Base-by-base conservation (phyloP, 306 rosid species). In the Malus fusca region DNA sequence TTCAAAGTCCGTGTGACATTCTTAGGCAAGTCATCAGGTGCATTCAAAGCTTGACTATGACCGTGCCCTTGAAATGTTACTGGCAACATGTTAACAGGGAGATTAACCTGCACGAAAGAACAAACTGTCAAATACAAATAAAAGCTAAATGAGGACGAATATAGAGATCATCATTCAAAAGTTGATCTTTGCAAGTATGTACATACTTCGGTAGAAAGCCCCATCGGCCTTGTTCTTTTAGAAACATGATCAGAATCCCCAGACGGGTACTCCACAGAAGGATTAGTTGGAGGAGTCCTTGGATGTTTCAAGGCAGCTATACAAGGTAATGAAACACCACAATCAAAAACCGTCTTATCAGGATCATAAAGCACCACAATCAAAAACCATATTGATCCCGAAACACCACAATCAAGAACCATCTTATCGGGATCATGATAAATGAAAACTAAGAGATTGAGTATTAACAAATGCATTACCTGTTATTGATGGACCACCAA, bases 241-340 rank as follows among this genome's bases (percentile, higher is more conserved):
- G 99, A 81, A 70, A 92, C 92, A 67, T 89, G 97, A 61, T 92
- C 99, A 48, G 99, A 92, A 75, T 95, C 99, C 66, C 93, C 97
- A 1, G 99, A 83, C 21, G 97, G 97, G 76, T 92, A 95, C 59
- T 95, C 99, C 18, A 85, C 85, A 69, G 98, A 88, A 81, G 97
- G 96, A 75, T 92, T 95, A 76, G 90, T 88, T 10, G 99, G 97
- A 74, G 98, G 98, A 40, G 97, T 95, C 85, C 98, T 84, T 8
- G 98, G 97, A 84, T 90, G 97, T 84, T 95, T 95, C 87, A 92
- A 89, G 85, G 97, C 89, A 86, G 93, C 98, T 95, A 78, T 23
- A 79, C 77, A 73, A 73, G 66, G 64, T 26, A 88, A 84, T 71
- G 59, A 69, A 75, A 71, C 78, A 82, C 3, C 0, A 30, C 4